Evolutionary conservation across 2,329 filamentous ascomycete genomes (phyloP).

Genomic region (Passalora sequoiae): DNA sequence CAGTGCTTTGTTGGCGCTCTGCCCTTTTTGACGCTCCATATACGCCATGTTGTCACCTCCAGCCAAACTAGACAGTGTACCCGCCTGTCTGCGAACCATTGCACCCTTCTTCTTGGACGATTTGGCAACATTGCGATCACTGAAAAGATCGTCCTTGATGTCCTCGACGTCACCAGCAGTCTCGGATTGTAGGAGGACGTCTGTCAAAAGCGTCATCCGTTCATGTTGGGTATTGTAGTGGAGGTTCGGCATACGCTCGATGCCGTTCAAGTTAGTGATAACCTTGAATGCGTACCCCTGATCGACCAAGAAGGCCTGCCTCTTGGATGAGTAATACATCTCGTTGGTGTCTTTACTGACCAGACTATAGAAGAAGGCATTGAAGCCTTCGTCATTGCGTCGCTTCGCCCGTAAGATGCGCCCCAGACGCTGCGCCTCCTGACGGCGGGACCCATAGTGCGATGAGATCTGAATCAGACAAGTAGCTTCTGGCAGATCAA

Average conservation of each 20-base stretch:
- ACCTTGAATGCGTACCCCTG: conserved; percentile 99
- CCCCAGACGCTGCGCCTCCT: conserved; percentile 89
- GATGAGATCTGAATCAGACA: conserved; percentile 96
- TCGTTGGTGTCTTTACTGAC: conserved; percentile 97
- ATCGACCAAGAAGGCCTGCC: conserved; percentile 94
- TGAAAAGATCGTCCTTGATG: conserved; percentile 63
- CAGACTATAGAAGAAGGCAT: conserved; percentile 96
- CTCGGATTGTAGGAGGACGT: conserved; percentile 84
- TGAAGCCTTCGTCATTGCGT: conserved; percentile 95
- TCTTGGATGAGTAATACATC: conserved; percentile 95
- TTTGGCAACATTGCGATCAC: conserved; percentile 45
- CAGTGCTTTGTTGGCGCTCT: conserved; percentile 44
- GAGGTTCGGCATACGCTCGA: conserved; percentile 75
- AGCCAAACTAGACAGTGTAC: conserved; percentile 76
- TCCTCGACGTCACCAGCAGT: conserved; percentile 65
- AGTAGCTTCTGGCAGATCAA: conserved; percentile 92
- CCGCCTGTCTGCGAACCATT: conserved; percentile 73
- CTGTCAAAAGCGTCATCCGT: conserved; percentile 77
- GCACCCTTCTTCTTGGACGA: conserved; percentile 43
- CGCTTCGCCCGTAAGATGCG: conserved; percentile 92
- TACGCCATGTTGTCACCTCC: conserved; percentile 97
- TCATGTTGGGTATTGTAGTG: conserved; percentile 75
- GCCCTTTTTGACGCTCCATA: conserved; percentile 44
- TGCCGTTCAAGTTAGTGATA: conserved; percentile 89
- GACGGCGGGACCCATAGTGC: conserved; percentile 92